A percentile compares a stretch with the other conserved stretches of the same genome.
Conservation (phyloP, 306 rosid genomes). For the Mimosa bimucronata region DNA sequence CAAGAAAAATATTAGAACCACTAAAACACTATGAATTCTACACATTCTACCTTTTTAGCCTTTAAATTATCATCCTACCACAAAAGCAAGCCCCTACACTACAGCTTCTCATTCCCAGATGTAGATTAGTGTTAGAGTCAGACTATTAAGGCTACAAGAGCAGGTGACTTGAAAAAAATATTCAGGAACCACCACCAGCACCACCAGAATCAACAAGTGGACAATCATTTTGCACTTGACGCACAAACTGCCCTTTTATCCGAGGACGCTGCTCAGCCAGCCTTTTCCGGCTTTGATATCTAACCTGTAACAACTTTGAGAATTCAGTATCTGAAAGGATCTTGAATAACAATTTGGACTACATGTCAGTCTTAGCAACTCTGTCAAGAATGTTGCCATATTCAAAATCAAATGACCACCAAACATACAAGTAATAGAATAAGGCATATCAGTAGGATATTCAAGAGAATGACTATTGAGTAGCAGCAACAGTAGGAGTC, state of each 20-base stretch:
- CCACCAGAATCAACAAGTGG: slow-evolving; percentile 38
- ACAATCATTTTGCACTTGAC: slow-evolving; percentile 46
- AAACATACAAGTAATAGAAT: slow-evolving; percentile 16
- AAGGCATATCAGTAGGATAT: neutral
- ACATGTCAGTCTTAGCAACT: neutral
- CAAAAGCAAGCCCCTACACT: slow-evolving; percentile 31
- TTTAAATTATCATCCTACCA: slow-evolving; percentile 27
- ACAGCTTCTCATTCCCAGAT: slow-evolving; percentile 27
- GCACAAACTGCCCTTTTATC: slow-evolving; percentile 75
- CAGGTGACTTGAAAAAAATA: neutral
- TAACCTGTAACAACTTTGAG: slow-evolving; percentile 49
- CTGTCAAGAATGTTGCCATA: slow-evolving; percentile 13
- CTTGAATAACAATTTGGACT: neutral
- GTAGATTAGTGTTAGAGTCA: slow-evolving; percentile 19
- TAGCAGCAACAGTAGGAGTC: slow-evolving; percentile 1
- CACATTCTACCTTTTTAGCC: slow-evolving; percentile 29
- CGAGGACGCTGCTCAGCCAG: slow-evolving; percentile 78
- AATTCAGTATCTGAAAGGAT: slow-evolving; percentile 24
- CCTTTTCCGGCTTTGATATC: slow-evolving; percentile 67
- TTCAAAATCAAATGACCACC: slow-evolving; percentile 5
- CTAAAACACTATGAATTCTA: slow-evolving; percentile 26
- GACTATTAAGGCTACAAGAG: slow-evolving; percentile 21
- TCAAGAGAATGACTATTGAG: slow-evolving; percentile 5
- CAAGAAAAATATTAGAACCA: neutral
- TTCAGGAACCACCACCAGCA: slow-evolving; percentile 47